Conservation (phyloP, 768 basidiomycete species). For the Psilocybe azurescens region DNA sequence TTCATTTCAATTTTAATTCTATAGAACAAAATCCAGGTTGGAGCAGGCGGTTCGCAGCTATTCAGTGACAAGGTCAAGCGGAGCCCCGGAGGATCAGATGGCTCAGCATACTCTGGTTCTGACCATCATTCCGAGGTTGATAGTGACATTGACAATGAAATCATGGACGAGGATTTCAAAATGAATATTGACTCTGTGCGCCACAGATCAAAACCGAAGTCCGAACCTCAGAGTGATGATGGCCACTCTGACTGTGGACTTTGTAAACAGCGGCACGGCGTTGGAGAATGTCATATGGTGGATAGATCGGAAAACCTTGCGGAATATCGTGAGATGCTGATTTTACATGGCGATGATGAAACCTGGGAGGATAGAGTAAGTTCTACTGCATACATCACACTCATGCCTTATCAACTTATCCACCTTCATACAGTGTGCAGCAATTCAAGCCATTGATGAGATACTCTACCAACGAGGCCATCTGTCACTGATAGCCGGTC, state of each 20-base stretch:
- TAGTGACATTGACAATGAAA: slow-evolving; percentile 21
- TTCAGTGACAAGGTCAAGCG: slow-evolving; percentile 24
- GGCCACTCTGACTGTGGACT: slow-evolving; percentile 54
- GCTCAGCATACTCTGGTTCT: slow-evolving; percentile 39
- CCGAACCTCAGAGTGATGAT: slow-evolving; percentile 1
- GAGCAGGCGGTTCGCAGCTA: slow-evolving; percentile 12
- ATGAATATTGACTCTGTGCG: slow-evolving; percentile 9
- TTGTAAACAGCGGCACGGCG: slow-evolving; percentile 59
- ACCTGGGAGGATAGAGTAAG: slow-evolving; percentile 67
- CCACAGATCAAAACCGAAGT: slow-evolving; percentile 24
- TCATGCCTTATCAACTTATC: slow-evolving; percentile 13
- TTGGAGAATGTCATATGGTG: slow-evolving; percentile 66
- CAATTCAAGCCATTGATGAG: slow-evolving; percentile 74
- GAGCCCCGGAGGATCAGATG: slow-evolving; percentile 23
- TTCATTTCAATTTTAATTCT: slow-evolving; percentile 10
- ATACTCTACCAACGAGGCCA: slow-evolving; percentile 62
- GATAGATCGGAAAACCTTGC: slow-evolving; percentile 67
- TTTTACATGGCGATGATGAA: slow-evolving; percentile 69
- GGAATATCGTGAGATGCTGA: slow-evolving; percentile 70
- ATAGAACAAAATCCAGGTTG: slow-evolving; percentile 36
- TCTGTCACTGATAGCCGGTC: slow-evolving; percentile 59
- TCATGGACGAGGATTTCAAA: slow-evolving; percentile 23
- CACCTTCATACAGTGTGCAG: slow-evolving; percentile 51
- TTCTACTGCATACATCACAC: slow-evolving; percentile 6
- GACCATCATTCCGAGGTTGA: slow-evolving; percentile 30